Percentiles rank a stretch among this genome's conserved stretches.
Conservation (phyloP, 768 basidiomycete genomes). For the Termitomyces sp. region DNA sequence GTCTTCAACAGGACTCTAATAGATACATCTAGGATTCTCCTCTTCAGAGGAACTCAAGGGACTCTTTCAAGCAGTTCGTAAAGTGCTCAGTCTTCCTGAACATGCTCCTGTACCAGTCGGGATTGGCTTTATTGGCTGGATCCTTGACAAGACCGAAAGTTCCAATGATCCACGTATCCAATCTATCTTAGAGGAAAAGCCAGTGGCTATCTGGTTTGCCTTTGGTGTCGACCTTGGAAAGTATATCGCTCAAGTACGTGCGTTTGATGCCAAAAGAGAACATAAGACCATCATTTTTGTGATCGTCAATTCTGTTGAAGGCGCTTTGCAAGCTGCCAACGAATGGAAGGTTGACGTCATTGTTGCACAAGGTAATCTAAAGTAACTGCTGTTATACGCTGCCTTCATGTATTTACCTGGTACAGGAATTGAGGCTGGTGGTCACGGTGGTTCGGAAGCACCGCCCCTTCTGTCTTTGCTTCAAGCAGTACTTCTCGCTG, state of each 20-base stretch:
- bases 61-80: slow-evolving; percentile 34
- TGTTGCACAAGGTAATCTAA: slow-evolving; percentile 49
- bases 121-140: slow-evolving; percentile 52
- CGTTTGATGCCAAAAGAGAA: slow-evolving; percentile 27
- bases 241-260: slow-evolving; percentile 48
- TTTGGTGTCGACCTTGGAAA: slow-evolving; percentile 46
- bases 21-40: slow-evolving; percentile 25
- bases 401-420: slow-evolving; percentile 17
- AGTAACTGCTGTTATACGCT: background rate
- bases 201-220: slow-evolving; percentile 55
- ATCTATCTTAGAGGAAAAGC: slow-evolving; percentile 37
- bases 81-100: slow-evolving; percentile 20
- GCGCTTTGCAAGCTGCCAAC: slow-evolving; percentile 40
- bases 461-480: slow-evolving; percentile 34
- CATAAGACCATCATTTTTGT: slow-evolving; percentile 48
- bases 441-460: slow-evolving; percentile 34
- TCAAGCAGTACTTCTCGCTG: slow-evolving; percentile 24
- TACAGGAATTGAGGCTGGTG: slow-evolving; percentile 44
- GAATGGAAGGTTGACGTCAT: slow-evolving; percentile 54
- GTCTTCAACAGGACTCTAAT: no score
- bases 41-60: slow-evolving; percentile 24
- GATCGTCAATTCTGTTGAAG: slow-evolving; percentile 41
- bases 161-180: slow-evolving; percentile 30
- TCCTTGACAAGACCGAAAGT: slow-evolving; percentile 34
- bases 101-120: slow-evolving; percentile 42